Evolutionary conservation across 176 grass and related monocot species (phyloP), one percentile per base, ranked within the genome.

Genomic region (Paspalum vaginatum): DNA sequence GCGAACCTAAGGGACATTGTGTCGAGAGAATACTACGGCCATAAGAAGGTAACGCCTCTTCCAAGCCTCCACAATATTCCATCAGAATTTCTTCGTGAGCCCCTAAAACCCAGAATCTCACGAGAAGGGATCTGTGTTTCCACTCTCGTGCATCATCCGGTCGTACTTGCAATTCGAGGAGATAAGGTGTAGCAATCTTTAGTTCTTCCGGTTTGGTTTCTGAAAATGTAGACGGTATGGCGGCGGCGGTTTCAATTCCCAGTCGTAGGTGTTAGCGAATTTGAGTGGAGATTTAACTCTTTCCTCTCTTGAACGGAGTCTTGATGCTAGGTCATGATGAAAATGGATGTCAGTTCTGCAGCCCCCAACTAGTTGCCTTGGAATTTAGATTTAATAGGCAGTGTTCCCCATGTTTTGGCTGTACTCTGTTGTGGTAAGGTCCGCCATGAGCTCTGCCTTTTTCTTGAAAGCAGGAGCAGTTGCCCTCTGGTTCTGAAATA

Each of bases 41-140:
- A 99, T 88, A 95, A 93, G 78, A 99, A 99, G 96, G 96, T 95
- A 84, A 20, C n/a, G 26, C 21, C n/a, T 68, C 46, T 69, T 69
- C 20, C 5, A 52, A 10, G 17, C n/a, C 25, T 39, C 56, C 63
- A 18, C 22, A 67, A 32, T 24, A 25, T 79, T 15, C 55, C 65
- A 46, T 17, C 49, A 10, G 2, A 37, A 38, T 82, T 26, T 26
- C 55, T 38, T 82, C 47, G 11, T 7, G 55, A 66, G 68, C 24
- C 25, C 62, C 61, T n/a, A n/a, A 79, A 90, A 45, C 62, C 70
- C 84, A 41, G 72, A 84, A 26, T 61, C 32, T 5, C 5, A 22
- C 18, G 52, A 77, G 46, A 63, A 50, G 9, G 25, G 50, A 41
- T 40, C 50, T 4, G 4, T 32, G 12, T 25, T 10, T 79, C 38